These are phyloP conservation scores for Candolleomyces eurysporus DNA, from an alignment of 768 basidiomycete species.

Conservation along the genomic window DNA sequence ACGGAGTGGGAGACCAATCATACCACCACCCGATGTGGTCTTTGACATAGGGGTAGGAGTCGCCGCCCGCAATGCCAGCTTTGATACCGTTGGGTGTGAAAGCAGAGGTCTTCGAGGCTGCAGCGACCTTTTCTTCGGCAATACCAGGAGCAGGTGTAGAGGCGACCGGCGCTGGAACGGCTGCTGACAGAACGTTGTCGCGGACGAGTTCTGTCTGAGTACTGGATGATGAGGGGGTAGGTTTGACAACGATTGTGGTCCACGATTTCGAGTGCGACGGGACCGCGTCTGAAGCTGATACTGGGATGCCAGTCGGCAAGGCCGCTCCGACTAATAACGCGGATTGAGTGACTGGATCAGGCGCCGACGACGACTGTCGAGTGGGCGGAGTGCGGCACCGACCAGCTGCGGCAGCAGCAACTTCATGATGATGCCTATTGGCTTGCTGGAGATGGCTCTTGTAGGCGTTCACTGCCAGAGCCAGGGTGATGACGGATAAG, in stretches of 20 bases:
- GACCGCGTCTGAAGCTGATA: neutral
- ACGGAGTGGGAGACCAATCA: constrained; percentile 45
- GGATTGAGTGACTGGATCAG: neutral
- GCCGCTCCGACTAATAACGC: neutral
- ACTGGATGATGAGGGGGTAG: neutral
- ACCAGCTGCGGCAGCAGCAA: neutral
- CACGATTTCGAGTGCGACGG: neutral
- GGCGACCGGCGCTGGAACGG: neutral
- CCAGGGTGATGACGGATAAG: constrained; percentile 6
- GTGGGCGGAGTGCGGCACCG: neutral
- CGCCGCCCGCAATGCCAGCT: constrained; percentile 46
- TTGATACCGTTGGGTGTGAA: constrained; percentile 43
- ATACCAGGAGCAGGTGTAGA: constrained; percentile 1
- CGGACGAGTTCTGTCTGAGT: neutral
- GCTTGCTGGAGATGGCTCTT: constrained; percentile 1
- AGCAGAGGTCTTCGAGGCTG: constrained; percentile 10
- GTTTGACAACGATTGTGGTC: neutral
- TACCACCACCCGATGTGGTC: constrained; percentile 51
- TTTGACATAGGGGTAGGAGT: constrained; percentile 37
- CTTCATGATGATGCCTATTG: neutral
- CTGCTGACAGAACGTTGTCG: neutral
- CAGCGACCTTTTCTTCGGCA: constrained; percentile 7
- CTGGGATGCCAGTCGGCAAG: neutral
- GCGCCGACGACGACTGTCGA: neutral
- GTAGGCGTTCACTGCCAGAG: constrained; percentile 4